A percentile compares a stretch with the other conserved stretches of the same genome.
Conservation (phyloP, 345 rosid genomes). For the Corchorus capsularis region DNA sequence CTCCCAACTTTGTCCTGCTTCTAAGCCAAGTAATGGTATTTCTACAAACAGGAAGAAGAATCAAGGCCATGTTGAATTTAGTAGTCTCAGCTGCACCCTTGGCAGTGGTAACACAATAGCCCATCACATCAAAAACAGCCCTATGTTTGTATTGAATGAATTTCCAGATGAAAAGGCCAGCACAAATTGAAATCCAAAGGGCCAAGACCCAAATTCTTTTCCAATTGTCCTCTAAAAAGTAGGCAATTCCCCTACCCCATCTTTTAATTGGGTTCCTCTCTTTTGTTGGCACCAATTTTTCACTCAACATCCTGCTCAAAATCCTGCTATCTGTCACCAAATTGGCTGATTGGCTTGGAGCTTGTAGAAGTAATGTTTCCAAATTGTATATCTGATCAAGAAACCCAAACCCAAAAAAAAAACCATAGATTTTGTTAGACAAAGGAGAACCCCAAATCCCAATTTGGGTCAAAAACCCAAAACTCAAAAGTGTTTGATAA, state of each 20-base stretch:
- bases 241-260: slow-evolving; percentile 38
- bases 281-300: slow-evolving; percentile 71
- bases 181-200: slow-evolving; percentile 61
- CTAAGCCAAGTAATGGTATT: slow-evolving; percentile 82
- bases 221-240: slow-evolving; percentile 78
- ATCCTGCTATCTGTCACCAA: slow-evolving; percentile 48
- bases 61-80: slow-evolving; percentile 87
- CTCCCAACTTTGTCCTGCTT: slow-evolving; percentile 59
- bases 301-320: slow-evolving; percentile 65
- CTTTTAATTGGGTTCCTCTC: slow-evolving; percentile 59
- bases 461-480: background rate
- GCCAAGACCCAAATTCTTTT: slow-evolving; percentile 77
- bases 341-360: slow-evolving; percentile 55
- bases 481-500: background rate
- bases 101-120: slow-evolving; percentile 74
- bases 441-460: background rate
- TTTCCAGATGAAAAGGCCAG: slow-evolving; percentile 75
- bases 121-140: slow-evolving; percentile 67
- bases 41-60: slow-evolving; percentile 77
- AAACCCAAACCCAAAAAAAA: background rate
- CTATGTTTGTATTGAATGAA: slow-evolving; percentile 65
- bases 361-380: slow-evolving; percentile 74
- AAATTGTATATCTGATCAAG: slow-evolving; percentile 57
- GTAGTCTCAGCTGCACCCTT: slow-evolving; percentile 80
- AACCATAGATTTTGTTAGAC: background rate